Percentiles rank a stretch among this genome's conserved stretches.
Conservation (phyloP, 2,329 filamentous ascomycete species). For the Madurella mycetomatis region DNA sequence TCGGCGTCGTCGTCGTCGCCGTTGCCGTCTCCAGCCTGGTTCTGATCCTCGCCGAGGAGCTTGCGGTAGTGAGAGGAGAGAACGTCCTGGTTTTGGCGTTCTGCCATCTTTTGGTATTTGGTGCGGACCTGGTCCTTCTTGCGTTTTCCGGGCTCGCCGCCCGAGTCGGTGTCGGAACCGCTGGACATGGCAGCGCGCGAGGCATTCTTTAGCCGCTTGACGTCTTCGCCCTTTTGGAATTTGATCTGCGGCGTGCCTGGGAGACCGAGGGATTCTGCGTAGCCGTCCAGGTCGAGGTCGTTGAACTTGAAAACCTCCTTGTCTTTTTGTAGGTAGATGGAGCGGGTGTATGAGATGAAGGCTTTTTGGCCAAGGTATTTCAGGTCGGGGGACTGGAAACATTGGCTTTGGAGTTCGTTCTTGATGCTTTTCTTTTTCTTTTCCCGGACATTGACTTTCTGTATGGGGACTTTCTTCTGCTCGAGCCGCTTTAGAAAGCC, state of each 20-base stretch:
- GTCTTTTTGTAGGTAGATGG: constrained; percentile 81
- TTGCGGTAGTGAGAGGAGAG: constrained; percentile 91
- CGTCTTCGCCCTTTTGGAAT: constrained; percentile 84
- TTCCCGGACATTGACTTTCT: constrained; percentile 78
- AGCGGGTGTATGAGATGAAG: constrained; percentile 84
- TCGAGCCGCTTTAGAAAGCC: constrained; percentile 85
- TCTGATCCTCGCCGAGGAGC: constrained; percentile 55
- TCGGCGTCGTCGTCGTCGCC: constrained; percentile 63
- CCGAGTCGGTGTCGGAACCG: constrained; percentile 55
- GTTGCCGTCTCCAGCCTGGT: constrained; percentile 39
- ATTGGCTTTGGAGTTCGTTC: constrained; percentile 86
- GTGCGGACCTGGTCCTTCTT: constrained; percentile 75
- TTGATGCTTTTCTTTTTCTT: constrained; percentile 87
- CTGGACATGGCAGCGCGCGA: constrained; percentile 63
- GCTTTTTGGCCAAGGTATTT: constrained; percentile 97
- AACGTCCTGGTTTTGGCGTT: constrained; percentile 92
- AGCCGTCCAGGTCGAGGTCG: constrained; percentile 79
- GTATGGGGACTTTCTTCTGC: constrained; percentile 84
- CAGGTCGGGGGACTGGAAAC: constrained; percentile 87
- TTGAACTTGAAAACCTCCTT: constrained; percentile 87
- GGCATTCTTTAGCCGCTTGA: constrained; percentile 83
- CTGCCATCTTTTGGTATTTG: constrained; percentile 98
- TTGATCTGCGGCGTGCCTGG: constrained; percentile 91
- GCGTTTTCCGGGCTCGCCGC: constrained; percentile 46
- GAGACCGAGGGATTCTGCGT: constrained; percentile 77